A percentile compares a stretch with the other conserved stretches of the same genome.
These are phyloP conservation scores for Nemania sp. DNA, from an alignment of 2,329 filamentous ascomycete genomes.

Conservation along the genomic window DNA sequence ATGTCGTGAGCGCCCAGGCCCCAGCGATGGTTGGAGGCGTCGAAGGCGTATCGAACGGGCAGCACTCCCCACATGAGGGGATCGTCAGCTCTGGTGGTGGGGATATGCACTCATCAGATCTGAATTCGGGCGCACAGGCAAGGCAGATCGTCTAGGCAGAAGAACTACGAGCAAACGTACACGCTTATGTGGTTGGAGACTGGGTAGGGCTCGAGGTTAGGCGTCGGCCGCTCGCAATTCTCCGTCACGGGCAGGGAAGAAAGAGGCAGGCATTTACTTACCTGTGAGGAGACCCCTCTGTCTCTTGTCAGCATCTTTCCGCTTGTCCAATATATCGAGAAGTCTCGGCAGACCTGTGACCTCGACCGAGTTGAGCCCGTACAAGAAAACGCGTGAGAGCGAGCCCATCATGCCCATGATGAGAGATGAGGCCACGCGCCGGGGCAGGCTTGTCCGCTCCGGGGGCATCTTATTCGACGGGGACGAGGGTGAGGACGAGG, in stretches of 20 bases:
- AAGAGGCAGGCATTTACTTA: conserved; percentile 42
- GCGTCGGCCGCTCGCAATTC: conserved; percentile 18
- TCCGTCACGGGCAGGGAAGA: not conserved
- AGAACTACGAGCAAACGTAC: conserved; percentile 59
- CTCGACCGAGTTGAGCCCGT: conserved; percentile 74
- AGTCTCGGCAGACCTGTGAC: conserved; percentile 78
- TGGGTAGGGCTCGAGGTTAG: conserved; percentile 42
- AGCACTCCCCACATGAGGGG: conserved; percentile 91
- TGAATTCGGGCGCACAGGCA: conserved; percentile 29
- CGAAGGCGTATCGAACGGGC: conserved; percentile 73
- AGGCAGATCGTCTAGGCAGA: conserved; percentile 24
- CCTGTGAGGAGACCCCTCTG: conserved; percentile 82
- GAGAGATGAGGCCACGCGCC: conserved; percentile 73
- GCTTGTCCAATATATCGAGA: conserved; percentile 72
- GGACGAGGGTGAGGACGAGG: conserved; percentile 11
- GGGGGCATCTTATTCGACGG: conserved; percentile 30
- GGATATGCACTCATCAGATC: conserved; percentile 28
- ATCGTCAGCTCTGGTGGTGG: conserved; percentile 76
- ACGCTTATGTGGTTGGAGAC: conserved; percentile 89
- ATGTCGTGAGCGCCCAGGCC: conserved; percentile 92
- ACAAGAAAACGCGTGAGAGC: conserved; percentile 75
- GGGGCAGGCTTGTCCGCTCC: conserved; percentile 63
- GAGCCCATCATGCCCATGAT: conserved; percentile 75
- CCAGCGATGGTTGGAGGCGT: conserved; percentile 81
- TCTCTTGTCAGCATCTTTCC: conserved; percentile 67